phyloP scores from a whole-genome alignment of 768 basidiomycete genomes.

The Dictyophora rubrovolvata region DNA sequence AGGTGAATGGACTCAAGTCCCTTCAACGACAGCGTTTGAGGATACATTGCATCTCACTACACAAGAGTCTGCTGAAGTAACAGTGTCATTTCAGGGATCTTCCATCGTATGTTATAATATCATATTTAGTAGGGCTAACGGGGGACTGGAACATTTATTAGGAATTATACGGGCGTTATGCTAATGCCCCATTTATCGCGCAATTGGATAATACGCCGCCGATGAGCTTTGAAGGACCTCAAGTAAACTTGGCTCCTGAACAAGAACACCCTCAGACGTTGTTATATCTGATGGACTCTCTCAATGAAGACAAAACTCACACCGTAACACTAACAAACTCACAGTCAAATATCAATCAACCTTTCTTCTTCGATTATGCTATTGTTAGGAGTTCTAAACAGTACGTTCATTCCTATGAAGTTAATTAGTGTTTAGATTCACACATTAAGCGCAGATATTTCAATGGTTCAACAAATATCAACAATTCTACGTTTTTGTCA shows the following conservation, averaged over 20 bases:
- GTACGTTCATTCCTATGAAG: not conserved
- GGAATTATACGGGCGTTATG: conserved; percentile 7
- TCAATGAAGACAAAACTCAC: not conserved
- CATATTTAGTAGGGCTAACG: not conserved
- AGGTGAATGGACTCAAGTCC: not conserved
- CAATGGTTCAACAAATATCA: not conserved
- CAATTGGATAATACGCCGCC: not conserved
- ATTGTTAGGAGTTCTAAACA: not conserved
- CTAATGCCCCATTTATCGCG: conserved; percentile 1
- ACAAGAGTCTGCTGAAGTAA: not conserved
- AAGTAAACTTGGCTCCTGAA: not conserved
- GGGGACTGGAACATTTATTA: not conserved
- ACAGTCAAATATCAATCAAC: not conserved
- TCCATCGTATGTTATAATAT: not conserved
- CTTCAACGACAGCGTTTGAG: not conserved
- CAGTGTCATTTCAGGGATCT: conserved; percentile 4
- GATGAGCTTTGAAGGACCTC: not conserved
- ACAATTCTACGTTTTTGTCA: not conserved
- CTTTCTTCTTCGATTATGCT: conserved; percentile 6
- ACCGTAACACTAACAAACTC: conserved; percentile 2
- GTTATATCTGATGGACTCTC: conserved; percentile 3
- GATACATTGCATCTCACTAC: conserved; percentile 2
- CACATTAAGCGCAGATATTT: not conserved
- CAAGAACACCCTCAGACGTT: conserved; percentile 4
- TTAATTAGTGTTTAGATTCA: not conserved